Conservation (phyloP, 352 stramenopile genomes). For the Phytopythium kandeliae region DNA sequence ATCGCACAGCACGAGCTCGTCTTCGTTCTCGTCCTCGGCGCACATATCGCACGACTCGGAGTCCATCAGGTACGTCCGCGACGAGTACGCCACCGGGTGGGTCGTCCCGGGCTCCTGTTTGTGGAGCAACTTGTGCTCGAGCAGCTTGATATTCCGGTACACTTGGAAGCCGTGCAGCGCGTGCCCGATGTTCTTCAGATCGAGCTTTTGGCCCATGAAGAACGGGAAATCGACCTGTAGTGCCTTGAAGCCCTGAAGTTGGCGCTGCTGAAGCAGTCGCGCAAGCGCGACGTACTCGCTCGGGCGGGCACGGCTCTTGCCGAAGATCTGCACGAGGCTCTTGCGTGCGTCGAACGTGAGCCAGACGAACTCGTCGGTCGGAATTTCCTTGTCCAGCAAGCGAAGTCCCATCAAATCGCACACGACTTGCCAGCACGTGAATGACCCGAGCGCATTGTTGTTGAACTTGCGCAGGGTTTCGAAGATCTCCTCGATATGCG, state of each 20-base stretch:
- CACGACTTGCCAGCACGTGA: conserved; percentile 84
- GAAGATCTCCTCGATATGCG: conserved; percentile 49
- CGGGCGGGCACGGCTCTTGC: conserved; percentile 62
- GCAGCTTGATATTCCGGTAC: conserved; percentile 82
- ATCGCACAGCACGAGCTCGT: conserved; percentile 72
- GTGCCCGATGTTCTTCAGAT: conserved; percentile 81
- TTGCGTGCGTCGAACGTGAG: conserved; percentile 70
- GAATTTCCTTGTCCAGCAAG: conserved; percentile 48
- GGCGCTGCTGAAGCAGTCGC: conserved; percentile 65
- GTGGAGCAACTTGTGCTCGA: conserved; percentile 63
- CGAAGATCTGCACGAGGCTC: conserved; percentile 81
- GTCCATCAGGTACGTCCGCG: conserved; percentile 72
- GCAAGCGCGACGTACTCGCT: conserved; percentile 63
- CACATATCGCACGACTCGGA: conserved; percentile 70
- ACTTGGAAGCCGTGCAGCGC: conserved; percentile 75
- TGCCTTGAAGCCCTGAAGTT: conserved; percentile 77
- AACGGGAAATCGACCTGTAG: conserved; percentile 74
- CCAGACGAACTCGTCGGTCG: conserved; percentile 73
- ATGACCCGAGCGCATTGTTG: conserved; percentile 70
- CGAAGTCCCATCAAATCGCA: conserved; percentile 77
- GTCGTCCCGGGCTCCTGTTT: conserved; percentile 60
- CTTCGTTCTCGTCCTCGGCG: conserved; percentile 44
- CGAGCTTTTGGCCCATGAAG: conserved; percentile 75
- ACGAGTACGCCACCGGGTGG: conserved; percentile 49
- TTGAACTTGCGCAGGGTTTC: conserved; percentile 58